Conservation (phyloP, 345 rosid species). For the Nephelium lappaceum region DNA sequence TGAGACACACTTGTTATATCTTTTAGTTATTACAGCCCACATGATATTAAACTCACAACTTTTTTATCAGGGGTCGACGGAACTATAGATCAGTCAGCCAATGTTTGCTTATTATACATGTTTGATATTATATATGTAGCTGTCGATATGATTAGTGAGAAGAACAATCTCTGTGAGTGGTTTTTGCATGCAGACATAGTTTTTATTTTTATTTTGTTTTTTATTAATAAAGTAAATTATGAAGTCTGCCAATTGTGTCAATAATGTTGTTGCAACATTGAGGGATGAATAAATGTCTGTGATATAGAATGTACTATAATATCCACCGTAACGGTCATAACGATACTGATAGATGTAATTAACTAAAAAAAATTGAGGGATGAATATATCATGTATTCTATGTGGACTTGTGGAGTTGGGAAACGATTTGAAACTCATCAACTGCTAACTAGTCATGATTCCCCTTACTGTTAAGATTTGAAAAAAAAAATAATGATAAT, state of each 20-base stretch:
- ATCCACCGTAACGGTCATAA: no score
- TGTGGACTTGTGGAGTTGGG: no score
- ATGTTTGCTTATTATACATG: no score
- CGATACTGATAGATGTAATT: no score
- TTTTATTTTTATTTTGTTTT: neutral
- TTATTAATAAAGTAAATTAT: neutral
- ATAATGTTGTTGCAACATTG: neutral
- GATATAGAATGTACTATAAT: no score
- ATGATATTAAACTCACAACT: neutral
- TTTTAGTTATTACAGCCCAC: neutral
- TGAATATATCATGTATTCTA: neutral
- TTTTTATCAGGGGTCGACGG: neutral
- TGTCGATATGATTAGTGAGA: neutral
- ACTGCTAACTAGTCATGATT: no score
- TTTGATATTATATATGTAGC: neutral
- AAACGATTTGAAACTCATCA: no score
- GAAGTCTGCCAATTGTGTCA: neutral
- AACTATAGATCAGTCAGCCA: neutral
- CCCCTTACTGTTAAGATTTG: no score
- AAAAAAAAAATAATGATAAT: no score
- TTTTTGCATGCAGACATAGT: slow-evolving; percentile 4
- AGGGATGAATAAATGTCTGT: neutral
- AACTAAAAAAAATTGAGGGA: no score
- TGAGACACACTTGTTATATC: neutral
- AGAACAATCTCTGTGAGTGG: neutral